Base-by-base conservation (phyloP, 768 basidiomycete species). In the Mycena latifolia region DNA sequence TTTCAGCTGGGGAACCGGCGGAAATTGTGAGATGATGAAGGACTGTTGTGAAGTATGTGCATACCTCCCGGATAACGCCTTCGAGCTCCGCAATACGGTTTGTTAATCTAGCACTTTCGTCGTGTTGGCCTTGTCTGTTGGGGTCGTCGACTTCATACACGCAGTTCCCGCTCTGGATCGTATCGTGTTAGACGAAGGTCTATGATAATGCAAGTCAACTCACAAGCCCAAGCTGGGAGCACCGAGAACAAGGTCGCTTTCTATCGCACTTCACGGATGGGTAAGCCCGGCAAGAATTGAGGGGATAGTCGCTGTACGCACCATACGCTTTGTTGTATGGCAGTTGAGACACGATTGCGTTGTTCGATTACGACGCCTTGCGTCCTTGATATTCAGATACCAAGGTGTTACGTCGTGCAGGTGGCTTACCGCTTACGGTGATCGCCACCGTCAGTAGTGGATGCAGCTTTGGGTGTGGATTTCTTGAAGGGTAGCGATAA, bases 91-190 rank as follows among this genome's bases (percentile, higher is more conserved):
- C 87, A 15, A 89, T 84, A 28, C 88, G 83, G 43, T 81, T 79
- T 54, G 86, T 84, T 22, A 89, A 78, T n/a, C 82, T 81, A 24
- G 80, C 79, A 29, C 80, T 74, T 66, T 89, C 86, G 59, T 85
- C 84, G 28, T 77, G 77, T 27, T 74, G 72, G 22, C 70, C 78
- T 74, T 81, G 77, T 66, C 81, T 77, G 58, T 71, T 79, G 25
- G 83, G 82, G 61, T 86, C 87, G 64, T 88, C 87, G 9, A 88
- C 82, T 72, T 89, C 87, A 69, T 89, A 89, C 8, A 89, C 87
- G 61, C 88, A 89, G 8, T 87, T 79, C 1, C 86, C 87, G n/a
- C 86, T 87, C 85, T 86, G 31, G 65, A 31, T 15, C 17, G 15
- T 39, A 5, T 39, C n/a, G 33, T 35, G 53, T 63, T 28, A 47